These are phyloP conservation scores for Drosera capensis DNA, from an alignment of 148 eudicot genomes.

Conservation along the genomic window DNA sequence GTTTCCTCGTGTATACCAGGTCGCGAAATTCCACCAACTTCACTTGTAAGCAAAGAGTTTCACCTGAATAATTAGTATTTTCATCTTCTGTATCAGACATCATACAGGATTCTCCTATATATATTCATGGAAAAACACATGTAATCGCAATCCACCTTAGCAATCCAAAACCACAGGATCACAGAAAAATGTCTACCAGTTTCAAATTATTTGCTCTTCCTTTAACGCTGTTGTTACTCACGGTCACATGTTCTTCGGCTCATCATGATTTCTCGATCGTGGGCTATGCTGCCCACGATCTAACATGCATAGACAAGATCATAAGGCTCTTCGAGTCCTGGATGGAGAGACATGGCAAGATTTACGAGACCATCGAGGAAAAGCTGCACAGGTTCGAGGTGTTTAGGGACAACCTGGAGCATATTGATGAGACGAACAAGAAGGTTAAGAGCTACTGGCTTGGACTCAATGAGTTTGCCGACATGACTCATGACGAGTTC, in stretches of 20 bases:
- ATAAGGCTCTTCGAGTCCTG: constrained; percentile 75
- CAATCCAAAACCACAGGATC: neutral
- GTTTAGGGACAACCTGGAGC: constrained; percentile 77
- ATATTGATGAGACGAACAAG: constrained; percentile 84
- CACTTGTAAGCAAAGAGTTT: neutral
- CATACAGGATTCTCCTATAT: neutral
- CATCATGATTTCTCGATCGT: constrained; percentile 54
- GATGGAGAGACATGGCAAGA: constrained; percentile 65
- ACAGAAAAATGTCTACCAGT: neutral
- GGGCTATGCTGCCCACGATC: constrained; percentile 67
- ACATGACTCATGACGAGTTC: constrained; percentile 89
- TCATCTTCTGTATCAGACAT: neutral
- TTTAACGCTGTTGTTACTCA: neutral
- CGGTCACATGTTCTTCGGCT: neutral
- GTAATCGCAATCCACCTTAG: neutral
- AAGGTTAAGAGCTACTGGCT: constrained; percentile 66
- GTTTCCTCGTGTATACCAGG: neutral
- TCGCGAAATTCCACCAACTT: neutral
- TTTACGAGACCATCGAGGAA: constrained; percentile 62
- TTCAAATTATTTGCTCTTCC: neutral
- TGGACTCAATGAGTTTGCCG: constrained; percentile 83
- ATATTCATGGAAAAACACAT: neutral
- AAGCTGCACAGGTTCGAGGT: constrained; percentile 86
- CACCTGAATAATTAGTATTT: neutral
- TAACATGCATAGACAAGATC: constrained; percentile 42